Conservation (phyloP, 1,284 basidiomycete species). For the Tylopilus sp. region DNA sequence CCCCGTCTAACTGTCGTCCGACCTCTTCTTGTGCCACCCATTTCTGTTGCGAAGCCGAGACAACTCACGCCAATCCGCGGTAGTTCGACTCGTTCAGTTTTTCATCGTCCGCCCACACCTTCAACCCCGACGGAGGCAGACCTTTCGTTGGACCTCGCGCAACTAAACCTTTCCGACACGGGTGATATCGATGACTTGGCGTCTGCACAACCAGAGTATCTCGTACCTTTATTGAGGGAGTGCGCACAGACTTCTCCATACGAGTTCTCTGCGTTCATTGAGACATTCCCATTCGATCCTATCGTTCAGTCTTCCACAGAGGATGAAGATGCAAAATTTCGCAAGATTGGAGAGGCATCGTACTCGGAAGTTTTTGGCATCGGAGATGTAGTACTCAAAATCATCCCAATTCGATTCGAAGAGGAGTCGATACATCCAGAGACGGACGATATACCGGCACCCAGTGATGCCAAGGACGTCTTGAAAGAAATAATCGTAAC, state of each 20-base stretch:
- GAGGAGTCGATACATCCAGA: conserved; percentile 15
- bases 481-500: conserved; percentile 88
- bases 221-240: conserved; percentile 62
- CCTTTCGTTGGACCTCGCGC: conserved; percentile 55
- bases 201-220: conserved; percentile 44
- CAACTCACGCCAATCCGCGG: conserved; percentile 69
- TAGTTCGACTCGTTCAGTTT: conserved; percentile 38
- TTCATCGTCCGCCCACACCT: conserved; percentile 45
- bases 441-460: conserved; percentile 57
- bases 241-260: conserved; percentile 65
- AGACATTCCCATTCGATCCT: conserved; percentile 71
- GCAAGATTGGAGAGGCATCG: conserved; percentile 94
- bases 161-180: conserved; percentile 43
- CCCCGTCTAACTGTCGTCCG: conserved; percentile 1
- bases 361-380: conserved; percentile 97
- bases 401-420: conserved; percentile 66
- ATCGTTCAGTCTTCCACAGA: conserved; percentile 43
- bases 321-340: conserved; percentile 43
- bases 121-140: conserved; percentile 50
- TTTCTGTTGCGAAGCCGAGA: conserved; percentile 45
- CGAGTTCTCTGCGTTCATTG: conserved; percentile 78
- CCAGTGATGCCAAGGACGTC: conserved; percentile 74
- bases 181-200: conserved; percentile 13
- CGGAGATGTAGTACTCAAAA: conserved; percentile 81
- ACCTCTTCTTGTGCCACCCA: conserved; percentile 11